These are phyloP conservation scores for Leucaena leucocephala DNA, from an alignment of 306 rosid species.

Conservation along the genomic window DNA sequence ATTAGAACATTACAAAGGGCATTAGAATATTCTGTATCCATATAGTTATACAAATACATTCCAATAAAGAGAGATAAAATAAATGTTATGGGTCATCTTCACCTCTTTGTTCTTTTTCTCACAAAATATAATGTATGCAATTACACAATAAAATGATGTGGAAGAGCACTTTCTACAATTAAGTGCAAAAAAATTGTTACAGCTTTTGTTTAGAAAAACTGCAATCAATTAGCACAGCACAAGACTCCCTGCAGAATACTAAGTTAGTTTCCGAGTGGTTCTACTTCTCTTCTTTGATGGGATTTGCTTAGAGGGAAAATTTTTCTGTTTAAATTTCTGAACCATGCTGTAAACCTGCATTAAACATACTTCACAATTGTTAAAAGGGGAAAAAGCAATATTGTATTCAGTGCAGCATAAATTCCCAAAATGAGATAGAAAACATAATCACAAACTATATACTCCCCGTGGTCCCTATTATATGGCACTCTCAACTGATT, in stretches of 20 bases:
- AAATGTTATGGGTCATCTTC: not conserved
- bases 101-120: not conserved
- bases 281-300: slow-evolving; percentile 56
- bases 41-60: not conserved
- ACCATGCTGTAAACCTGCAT: slow-evolving; percentile 78
- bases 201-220: not conserved
- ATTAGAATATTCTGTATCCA: not conserved
- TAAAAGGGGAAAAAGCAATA: not conserved
- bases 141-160: not conserved
- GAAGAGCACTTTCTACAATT: slow-evolving; percentile 14
- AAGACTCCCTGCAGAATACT: not conserved
- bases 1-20: too few relatives aligned
- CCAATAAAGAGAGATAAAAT: not conserved
- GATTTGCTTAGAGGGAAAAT: slow-evolving; percentile 27
- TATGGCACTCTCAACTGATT: too few relatives aligned
- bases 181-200: slow-evolving; percentile 14
- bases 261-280: slow-evolving; percentile 36
- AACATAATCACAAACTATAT: not conserved
- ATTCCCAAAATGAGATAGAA: not conserved
- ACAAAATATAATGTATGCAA: not conserved
- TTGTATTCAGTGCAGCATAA: not conserved
- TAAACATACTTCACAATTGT: not conserved
- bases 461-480: not conserved
- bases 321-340: slow-evolving; percentile 68
- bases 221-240: not conserved